Evolutionary conservation across 1,284 basidiomycete genomes (phyloP), one percentile per base, ranked within the genome.

Genomic region (Sporisorium scitamineum): DNA sequence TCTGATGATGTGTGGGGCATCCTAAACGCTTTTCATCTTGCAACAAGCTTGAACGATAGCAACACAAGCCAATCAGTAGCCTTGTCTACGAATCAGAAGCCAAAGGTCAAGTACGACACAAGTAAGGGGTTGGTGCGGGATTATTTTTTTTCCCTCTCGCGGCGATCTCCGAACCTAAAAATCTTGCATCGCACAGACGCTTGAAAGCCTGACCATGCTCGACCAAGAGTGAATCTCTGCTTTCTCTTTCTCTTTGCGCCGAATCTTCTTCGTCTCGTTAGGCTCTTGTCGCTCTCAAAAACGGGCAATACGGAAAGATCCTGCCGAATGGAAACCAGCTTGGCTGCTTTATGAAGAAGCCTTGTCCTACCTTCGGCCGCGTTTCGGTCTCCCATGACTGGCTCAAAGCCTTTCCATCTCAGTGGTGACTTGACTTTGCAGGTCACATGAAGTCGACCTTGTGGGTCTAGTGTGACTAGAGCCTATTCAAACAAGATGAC

Each of bases 1-100:
- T 48, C 47, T 14, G 47, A 10, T 48, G 16, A 24, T 10, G 27
- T 59, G 57, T 32, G 57, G 57, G 50, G 57, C 45, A 20, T 42
- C 2, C 41, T 20, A 7, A 20, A 20, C 8, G 41, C n/a, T 10
- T 2, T 42, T 20, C 22, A 2, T 18, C 41, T 42, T 42, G 2
- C 13, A 1, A 42, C n/a, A 18, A 27, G 27, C 31, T 51, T 22
- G 24, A 5, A n/a, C 3, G n/a, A 29, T 27, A 39, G 57, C 27
- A 29, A 26, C 10, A 22, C 42, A 47, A 27, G 20, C 50, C 59
- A 39, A 44, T 54, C 52, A 54, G 52, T 18, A 41, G 32, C 42
- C 24, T 47, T n/a, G 26, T 7, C 47, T 18, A 18, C 26, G 14
- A 29, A 27, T 27, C 16, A 29, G 26, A 48, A 42, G 41, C 22